Percentiles rank a stretch among this genome's conserved stretches.
phyloP scores from a whole-genome alignment of 768 basidiomycete species.

The Suillus subluteus region DNA sequence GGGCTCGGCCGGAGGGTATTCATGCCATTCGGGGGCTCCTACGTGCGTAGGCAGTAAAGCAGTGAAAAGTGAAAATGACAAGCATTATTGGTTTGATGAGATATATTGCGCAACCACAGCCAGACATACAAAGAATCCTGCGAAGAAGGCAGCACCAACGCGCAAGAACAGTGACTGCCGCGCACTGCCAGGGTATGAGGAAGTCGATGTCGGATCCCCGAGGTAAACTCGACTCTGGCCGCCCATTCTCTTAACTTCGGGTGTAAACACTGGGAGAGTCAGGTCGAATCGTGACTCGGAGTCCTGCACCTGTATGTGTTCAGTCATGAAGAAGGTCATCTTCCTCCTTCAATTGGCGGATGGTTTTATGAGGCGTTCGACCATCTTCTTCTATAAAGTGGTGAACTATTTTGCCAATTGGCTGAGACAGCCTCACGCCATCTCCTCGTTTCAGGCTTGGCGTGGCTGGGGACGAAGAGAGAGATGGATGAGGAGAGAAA shows the following conservation, averaged over 20 bases:
- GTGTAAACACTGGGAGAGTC: not conserved
- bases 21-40: constrained; percentile 66
- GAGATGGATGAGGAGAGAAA: no score
- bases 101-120: constrained; percentile 15
- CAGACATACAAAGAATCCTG: constrained; percentile 18
- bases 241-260: not conserved
- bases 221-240: not conserved
- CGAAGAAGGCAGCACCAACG: constrained; percentile 15
- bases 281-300: not conserved
- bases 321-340: not conserved
- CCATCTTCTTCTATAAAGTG: no score
- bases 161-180: constrained; percentile 9
- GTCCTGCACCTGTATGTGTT: not conserved
- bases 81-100: constrained; percentile 7
- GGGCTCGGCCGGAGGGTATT: constrained; percentile 68
- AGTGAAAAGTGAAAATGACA: not conserved
- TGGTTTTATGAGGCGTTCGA: not conserved
- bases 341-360: not conserved
- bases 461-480: no score
- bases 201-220: not conserved
- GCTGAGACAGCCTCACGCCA: no score
- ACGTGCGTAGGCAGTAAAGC: constrained; percentile 36
- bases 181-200: not conserved
- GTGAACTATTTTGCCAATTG: no score
- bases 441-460: no score